Evolutionary conservation across 768 basidiomycete species (phyloP).

Genomic region (Podaxis carcinomalis): DNA sequence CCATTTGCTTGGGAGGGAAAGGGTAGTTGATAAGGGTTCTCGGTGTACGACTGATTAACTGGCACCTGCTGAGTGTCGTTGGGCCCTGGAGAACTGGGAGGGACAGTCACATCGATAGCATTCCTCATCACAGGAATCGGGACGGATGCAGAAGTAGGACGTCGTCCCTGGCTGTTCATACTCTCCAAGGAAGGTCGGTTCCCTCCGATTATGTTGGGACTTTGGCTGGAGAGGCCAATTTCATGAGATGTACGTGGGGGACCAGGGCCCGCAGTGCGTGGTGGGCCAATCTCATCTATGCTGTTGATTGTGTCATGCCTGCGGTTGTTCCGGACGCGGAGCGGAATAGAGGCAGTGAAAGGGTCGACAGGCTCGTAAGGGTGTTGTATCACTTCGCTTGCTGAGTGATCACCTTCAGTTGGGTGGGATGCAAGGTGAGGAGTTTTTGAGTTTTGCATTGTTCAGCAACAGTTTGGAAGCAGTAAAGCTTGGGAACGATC

Average conservation of each 20-base stretch:
- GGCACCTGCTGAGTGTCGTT: background rate
- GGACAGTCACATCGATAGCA: background rate
- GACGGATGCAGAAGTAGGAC: background rate
- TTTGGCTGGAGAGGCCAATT: background rate
- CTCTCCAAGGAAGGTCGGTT: background rate
- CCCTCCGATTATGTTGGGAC: background rate
- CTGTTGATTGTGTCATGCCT: background rate
- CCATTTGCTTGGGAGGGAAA: background rate
- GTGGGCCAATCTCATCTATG: conserved; percentile 1
- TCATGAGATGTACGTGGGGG: background rate
- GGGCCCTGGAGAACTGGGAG: background rate
- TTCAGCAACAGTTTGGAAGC: background rate
- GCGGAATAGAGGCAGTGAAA: conserved; percentile 2
- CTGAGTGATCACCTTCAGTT: background rate
- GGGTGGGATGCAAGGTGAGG: background rate
- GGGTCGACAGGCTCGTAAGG: conserved; percentile 2
- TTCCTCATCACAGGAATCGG: background rate
- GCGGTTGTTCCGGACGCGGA: background rate
- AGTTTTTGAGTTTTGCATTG: background rate
- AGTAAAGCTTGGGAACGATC: background rate
- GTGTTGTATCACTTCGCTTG: background rate
- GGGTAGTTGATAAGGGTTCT: background rate
- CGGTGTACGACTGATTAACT: background rate
- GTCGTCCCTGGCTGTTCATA: background rate
- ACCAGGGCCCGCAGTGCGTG: background rate